Percentiles rank a stretch among this genome's conserved stretches.
These are phyloP conservation scores for Plasmodium gaboni DNA, from an alignment of 169 alveolate species.

Conservation along the genomic window DNA sequence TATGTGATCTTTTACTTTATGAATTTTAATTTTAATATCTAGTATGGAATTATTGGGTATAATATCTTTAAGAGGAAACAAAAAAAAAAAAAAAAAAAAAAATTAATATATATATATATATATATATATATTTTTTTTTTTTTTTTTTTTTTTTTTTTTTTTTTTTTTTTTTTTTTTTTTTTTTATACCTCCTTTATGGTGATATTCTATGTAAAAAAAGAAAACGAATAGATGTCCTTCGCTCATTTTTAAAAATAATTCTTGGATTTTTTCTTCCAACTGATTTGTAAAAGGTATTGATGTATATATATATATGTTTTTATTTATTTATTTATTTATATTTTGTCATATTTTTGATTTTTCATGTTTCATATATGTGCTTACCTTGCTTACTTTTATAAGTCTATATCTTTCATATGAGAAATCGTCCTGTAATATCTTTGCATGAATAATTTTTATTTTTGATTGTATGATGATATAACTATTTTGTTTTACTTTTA, in stretches of 20 bases:
- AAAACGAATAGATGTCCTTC: constrained; percentile 15
- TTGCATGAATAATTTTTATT: constrained; percentile 16
- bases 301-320: background rate
- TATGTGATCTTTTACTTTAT: constrained; percentile 1
- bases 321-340: background rate
- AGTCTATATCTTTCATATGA: constrained; percentile 7
- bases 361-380: no score
- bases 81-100: background rate
- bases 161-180: constrained; percentile 18
- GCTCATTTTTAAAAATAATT: constrained; percentile 28
- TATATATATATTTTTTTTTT: background rate
- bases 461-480: constrained; percentile 42
- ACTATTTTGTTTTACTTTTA: constrained; percentile 17
- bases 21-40: constrained; percentile 49
- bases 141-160: no score
- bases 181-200: constrained; percentile 2
- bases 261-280: constrained; percentile 26
- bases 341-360: no score
- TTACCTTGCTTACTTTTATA: constrained; percentile 40
- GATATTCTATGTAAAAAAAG: constrained; percentile 10
- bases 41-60: constrained; percentile 16
- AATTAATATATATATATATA: background rate
- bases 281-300: background rate
- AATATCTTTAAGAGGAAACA: background rate
- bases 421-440: constrained; percentile 13